Percentiles rank a stretch among this genome's conserved stretches.
Evolutionary conservation across 495 filamentous ascomycete genomes (phyloP).

Genomic region (Penicillium cosmopolitanum): DNA sequence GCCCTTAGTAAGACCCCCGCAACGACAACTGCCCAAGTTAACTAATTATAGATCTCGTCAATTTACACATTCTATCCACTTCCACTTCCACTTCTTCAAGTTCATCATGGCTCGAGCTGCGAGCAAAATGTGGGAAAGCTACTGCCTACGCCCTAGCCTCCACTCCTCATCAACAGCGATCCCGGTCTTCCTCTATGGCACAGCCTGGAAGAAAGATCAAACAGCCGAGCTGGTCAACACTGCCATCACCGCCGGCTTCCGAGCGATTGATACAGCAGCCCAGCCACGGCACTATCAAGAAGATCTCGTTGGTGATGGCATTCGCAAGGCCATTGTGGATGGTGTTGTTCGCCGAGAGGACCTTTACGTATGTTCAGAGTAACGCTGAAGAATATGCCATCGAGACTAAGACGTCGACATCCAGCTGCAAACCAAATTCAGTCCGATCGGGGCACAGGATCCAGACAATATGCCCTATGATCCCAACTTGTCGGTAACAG

Average conservation of each 20-base stretch:
- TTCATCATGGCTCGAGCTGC: constrained; percentile 33
- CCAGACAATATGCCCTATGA: constrained; percentile 63
- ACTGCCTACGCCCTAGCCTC: constrained; percentile 36
- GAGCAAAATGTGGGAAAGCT: constrained; percentile 39
- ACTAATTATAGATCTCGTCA: constrained; percentile 7
- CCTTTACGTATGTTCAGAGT: constrained; percentile 55
- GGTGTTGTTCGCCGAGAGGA: constrained; percentile 61
- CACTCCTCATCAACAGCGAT: constrained; percentile 32
- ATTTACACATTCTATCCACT: not conserved
- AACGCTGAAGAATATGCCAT: not conserved
- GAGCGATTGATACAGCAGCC: constrained; percentile 76
- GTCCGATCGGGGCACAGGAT: constrained; percentile 63
- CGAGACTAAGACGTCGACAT: not conserved
- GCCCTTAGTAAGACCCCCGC: constrained; percentile 8
- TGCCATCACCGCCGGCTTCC: constrained; percentile 73
- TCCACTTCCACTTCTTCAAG: not conserved
- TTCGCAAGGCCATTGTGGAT: constrained; percentile 60
- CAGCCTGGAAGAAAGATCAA: constrained; percentile 82
- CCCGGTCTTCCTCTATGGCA: constrained; percentile 75
- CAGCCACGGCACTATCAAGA: constrained; percentile 82
- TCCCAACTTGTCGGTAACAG: constrained; percentile 48
- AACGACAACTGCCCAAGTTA: not conserved
- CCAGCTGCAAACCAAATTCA: constrained; percentile 84
- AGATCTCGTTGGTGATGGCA: constrained; percentile 66
- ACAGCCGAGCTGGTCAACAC: constrained; percentile 69